A percentile compares a stretch with the other conserved stretches of the same genome.
Conservation (phyloP, 2,329 filamentous ascomycete species). For the Colletotrichum sp. region DNA sequence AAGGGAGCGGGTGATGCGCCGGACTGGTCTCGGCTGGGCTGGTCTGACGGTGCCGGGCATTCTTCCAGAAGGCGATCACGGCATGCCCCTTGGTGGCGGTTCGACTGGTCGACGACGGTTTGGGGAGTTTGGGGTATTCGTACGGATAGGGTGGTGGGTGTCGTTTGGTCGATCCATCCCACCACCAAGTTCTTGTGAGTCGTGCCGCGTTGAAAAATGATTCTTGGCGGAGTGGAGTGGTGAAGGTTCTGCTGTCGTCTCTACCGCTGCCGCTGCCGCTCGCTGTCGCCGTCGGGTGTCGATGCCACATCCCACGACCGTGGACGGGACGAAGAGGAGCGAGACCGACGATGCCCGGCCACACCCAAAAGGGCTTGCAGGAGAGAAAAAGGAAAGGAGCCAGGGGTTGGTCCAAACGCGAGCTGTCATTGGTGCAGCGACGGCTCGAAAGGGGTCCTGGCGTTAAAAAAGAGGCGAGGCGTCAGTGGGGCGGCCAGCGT, state of each 20-base stretch:
- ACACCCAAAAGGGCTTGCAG: background rate
- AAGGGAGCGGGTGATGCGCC: conserved; percentile 11
- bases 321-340: background rate
- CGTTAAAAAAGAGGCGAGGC: background rate
- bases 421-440: conserved; percentile 14
- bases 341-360: background rate
- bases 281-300: background rate
- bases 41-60: conserved; percentile 3
- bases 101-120: background rate
- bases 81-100: background rate
- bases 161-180: background rate
- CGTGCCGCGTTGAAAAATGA: background rate
- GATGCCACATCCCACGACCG: background rate
- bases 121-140: background rate
- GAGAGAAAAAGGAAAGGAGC: background rate
- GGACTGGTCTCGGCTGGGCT: conserved; percentile 13
- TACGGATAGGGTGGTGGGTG: background rate
- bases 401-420: background rate
- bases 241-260: background rate
- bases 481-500: background rate
- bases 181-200: background rate
- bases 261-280: background rate
- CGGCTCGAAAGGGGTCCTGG: background rate
- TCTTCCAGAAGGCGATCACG: conserved; percentile 11
- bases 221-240: background rate